Percentiles rank a stretch among this genome's conserved stretches.
Conservation (phyloP, 2,329 filamentous ascomycete species). For the Pseudogymnoascus sp. region DNA sequence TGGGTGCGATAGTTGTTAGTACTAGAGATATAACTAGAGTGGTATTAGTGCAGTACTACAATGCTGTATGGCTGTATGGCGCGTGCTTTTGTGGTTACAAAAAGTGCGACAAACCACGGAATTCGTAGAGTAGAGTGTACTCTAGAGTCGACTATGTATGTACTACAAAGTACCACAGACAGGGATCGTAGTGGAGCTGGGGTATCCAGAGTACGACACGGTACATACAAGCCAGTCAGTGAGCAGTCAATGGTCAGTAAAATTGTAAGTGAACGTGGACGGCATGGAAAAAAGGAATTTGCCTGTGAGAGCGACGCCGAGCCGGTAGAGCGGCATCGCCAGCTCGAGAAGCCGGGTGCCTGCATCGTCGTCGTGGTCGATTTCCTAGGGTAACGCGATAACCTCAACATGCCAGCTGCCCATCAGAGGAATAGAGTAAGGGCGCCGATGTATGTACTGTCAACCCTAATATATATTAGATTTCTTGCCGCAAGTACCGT, state of each 20-base stretch:
- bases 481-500: neutral
- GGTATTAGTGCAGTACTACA: too few species aligned
- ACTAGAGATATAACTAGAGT: neutral
- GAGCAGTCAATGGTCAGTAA: neutral
- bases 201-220: neutral
- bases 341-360: neutral
- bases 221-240: neutral
- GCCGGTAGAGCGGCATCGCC: neutral
- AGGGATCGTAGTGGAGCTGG: slow-evolving; percentile 1
- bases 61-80: too few species aligned
- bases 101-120: too few species aligned
- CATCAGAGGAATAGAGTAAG: neutral
- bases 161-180: neutral
- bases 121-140: neutral
- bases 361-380: neutral
- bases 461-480: neutral
- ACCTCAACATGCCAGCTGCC: neutral
- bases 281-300: neutral
- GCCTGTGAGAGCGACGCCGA: neutral
- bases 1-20: neutral
- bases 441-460: neutral
- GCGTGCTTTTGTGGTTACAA: too few species aligned
- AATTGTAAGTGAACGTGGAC: neutral
- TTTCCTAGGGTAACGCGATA: neutral
- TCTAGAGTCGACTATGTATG: neutral